phyloP scores from a whole-genome alignment of 192 early-diverging fungal species.

The Kappamyces sp. region DNA sequence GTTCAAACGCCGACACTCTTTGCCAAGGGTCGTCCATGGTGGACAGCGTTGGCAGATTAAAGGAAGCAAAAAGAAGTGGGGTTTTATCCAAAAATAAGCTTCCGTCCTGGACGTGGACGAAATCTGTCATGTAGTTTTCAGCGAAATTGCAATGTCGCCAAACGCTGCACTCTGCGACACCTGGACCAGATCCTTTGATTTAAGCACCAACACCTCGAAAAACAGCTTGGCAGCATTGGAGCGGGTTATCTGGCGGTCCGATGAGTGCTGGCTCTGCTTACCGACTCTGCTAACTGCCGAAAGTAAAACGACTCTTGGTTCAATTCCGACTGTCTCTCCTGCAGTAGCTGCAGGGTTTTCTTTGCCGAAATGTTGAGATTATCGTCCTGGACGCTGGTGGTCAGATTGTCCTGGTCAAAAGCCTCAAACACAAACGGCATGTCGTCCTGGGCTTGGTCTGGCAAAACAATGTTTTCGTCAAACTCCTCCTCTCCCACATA shows the following conservation, averaged over 20 bases:
- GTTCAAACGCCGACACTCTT: conserved; percentile 20
- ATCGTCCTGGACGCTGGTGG: too few species aligned
- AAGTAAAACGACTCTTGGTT: too few species aligned
- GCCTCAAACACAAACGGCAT: too few species aligned
- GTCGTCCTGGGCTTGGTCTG: too few species aligned
- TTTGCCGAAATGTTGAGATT: too few species aligned
- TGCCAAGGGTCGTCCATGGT: conserved; percentile 27
- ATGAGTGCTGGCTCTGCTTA: not conserved
- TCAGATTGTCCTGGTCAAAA: too few species aligned
- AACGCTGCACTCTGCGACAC: conserved; percentile 75
- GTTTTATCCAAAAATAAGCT: conserved; percentile 6
- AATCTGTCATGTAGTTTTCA: conserved; percentile 24
- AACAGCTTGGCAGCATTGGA: conserved; percentile 77
- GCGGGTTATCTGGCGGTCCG: conserved; percentile 29
- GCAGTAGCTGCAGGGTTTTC: too few species aligned
- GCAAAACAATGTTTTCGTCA: too few species aligned
- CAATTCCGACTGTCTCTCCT: too few species aligned
- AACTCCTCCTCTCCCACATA: too few species aligned
- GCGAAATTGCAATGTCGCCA: conserved; percentile 71
- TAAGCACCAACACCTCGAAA: conserved; percentile 87
- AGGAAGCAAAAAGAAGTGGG: conserved; percentile 29
- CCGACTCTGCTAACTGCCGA: too few species aligned
- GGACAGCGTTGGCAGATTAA: conserved; percentile 34
- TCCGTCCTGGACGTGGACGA: conserved; percentile 2
- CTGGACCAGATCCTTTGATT: conserved; percentile 77